Evolutionary conservation across 257 asterid species (phyloP).

Genomic region (Salvia rosmarinus): DNA sequence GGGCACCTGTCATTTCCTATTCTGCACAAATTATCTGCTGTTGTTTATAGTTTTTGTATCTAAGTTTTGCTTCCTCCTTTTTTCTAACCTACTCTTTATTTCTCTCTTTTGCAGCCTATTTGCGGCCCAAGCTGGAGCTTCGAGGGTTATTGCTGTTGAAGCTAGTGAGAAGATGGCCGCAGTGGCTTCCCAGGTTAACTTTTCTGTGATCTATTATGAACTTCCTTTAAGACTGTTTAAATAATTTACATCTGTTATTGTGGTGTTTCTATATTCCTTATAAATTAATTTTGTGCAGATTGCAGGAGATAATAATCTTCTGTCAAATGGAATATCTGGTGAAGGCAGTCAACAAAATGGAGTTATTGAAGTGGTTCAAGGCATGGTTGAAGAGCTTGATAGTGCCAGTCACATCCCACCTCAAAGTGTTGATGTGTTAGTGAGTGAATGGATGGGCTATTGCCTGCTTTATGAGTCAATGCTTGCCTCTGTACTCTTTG

Average conservation of each 20-base stretch:
- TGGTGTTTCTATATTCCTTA: slow-evolving; percentile 21
- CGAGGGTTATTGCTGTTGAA: slow-evolving; percentile 84
- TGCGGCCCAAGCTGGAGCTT: slow-evolving; percentile 97
- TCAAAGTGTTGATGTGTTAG: slow-evolving; percentile 73
- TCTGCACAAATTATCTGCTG: background rate
- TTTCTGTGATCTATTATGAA: slow-evolving; percentile 19
- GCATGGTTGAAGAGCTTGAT: slow-evolving; percentile 87
- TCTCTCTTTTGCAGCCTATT: slow-evolving; percentile 55
- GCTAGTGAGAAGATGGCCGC: slow-evolving; percentile 94
- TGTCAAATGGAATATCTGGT: slow-evolving; percentile 40
- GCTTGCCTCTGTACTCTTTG: slow-evolving; percentile 85
- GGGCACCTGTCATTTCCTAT: background rate
- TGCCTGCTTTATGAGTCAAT: slow-evolving; percentile 95
- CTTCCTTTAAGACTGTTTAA: slow-evolving; percentile 12
- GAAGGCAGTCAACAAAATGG: slow-evolving; percentile 43
- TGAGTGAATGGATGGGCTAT: slow-evolving; percentile 99
- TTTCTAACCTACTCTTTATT: background rate
- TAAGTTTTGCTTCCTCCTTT: slow-evolving; percentile 33
- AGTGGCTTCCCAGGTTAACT: slow-evolving; percentile 78
- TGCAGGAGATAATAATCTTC: slow-evolving; percentile 73
- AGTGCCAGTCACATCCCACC: slow-evolving; percentile 50
- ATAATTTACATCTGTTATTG: slow-evolving; percentile 15
- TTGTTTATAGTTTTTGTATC: slow-evolving; percentile 22
- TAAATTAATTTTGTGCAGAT: slow-evolving; percentile 50
- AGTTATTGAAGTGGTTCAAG: slow-evolving; percentile 70